Base-by-base conservation (phyloP, 768 basidiomycete species). In the Termitomyces sp. region DNA sequence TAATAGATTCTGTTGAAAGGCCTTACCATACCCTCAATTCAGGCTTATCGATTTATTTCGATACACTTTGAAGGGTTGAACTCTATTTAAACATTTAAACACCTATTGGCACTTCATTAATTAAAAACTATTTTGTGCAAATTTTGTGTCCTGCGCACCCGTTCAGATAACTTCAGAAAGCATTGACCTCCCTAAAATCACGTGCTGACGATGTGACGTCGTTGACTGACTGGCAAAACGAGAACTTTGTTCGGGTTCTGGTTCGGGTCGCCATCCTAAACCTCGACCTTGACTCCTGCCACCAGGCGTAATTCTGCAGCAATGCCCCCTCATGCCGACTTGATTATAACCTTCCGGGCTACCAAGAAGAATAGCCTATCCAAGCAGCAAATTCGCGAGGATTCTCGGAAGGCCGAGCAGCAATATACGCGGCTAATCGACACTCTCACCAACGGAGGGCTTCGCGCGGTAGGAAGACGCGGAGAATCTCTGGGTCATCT, bases 401-500 rank as follows among this genome's bases (percentile, higher is more conserved):
- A 87, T 45, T 80, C 82, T 1, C 70, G 76, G 6, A 85, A 83
- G 59, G 84, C 89, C 3, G 80, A 86, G 62, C 75, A 77, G 32
- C 89, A 93, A 58, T 94, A 93, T 66, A 70, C 73, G 13, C 73
- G 76, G 7, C 77, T 95, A 38, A 72, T 90, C 18, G 72, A 81
- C 18, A 77, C 78, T 0, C 79, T 95, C 18, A 80, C 73, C 15
- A 71, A 76, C 15, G 83, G 83, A 2, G 87, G 87, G 3, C 70
- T 94, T 44, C 79, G 79, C 46, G 88, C 85, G 0, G 87, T 89
- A 1, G 89, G 89, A 10, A 76, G 89, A 56, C 76, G 85, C 22
- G 92, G 92, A n/a, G 87, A 88, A 63, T 78, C 79, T 10, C 72
- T 88, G 47, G 89, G 88, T 1, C 85, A 93, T 60, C 68, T 94